Base-by-base conservation (phyloP, 495 filamentous ascomycete species). In the Halenospora varia region DNA sequence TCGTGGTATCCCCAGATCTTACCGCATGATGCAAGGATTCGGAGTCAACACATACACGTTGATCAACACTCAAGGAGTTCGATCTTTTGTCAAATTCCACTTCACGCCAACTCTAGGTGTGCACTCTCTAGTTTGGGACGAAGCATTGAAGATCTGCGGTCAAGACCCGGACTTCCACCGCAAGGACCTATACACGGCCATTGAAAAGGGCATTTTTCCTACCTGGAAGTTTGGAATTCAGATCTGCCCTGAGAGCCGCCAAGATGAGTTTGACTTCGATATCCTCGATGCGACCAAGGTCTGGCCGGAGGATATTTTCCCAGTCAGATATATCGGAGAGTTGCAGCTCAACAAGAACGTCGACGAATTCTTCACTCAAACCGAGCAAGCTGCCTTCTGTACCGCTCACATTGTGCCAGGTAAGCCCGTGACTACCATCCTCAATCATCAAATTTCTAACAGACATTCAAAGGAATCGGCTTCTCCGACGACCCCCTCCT, bases 281-380 rank as follows among this genome's bases (percentile, higher is more conserved):
- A 87, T 93, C 55, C 77, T 96, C 6, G 92, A 96, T 62, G 87
- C 90, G n/a, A 96, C 92, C 29, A 96, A 96, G 72, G 65, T 94
- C 35, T 96, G 89, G 90, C 92, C 91, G 0, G 89, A 96, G 63
- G 88, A 96, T 40, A 71, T 87, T 1, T 75, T 96, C 2, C 92
- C 92, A 0, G 78, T 93, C 45, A 78, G 86, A 2, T 87, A 89
- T 66, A 89, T 96, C 58, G 91, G 90, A 26, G 81, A 93, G 71
- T 62, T 96, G 10, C 83, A 90, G 53, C 81, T 96, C 25, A 93
- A 96, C 76, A 81, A 83, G 41, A 94, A 90, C 60, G 73, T 87
- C 20, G 89, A 95, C 62, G 90, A 96, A 69, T 96, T 81, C 75
- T 94, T 93, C 77, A 73, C 89, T 0, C 85, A 96, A 68, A 88